A percentile compares a stretch with the other conserved stretches of the same genome.
Conservation (phyloP, 106 monocot genomes). For the Apostasia shenzhenica region DNA sequence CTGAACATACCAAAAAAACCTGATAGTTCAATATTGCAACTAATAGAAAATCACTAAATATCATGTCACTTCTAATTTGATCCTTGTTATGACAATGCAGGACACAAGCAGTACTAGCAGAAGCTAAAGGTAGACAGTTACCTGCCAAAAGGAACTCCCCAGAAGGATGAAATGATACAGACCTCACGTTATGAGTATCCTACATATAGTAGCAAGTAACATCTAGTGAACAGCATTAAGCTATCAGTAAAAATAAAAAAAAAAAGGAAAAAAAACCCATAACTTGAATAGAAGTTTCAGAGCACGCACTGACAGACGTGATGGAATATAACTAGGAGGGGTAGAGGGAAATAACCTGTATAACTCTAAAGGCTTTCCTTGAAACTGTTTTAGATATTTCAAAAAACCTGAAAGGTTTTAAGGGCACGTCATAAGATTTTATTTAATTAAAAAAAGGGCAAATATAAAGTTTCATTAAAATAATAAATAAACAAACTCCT, state of each 20-base stretch:
- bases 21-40: no score
- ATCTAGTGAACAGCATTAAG: not conserved
- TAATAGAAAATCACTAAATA: no score
- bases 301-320: not conserved
- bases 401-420: constrained; percentile 65
- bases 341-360: constrained; percentile 55
- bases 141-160: constrained; percentile 90
- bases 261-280: not conserved
- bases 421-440: not conserved
- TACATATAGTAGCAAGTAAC: constrained; percentile 9
- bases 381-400: constrained; percentile 85
- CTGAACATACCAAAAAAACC: no score
- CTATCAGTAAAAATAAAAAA: not conserved
- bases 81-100: no score
- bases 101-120: no score
- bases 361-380: constrained; percentile 92
- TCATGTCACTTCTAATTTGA: no score
- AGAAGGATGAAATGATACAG: constrained; percentile 97
- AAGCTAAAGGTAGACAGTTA: constrained; percentile 12
- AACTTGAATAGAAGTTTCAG: not conserved
- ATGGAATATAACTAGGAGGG: not conserved
- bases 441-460: not conserved
- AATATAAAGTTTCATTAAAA: not conserved
- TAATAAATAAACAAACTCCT: not conserved
- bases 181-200: constrained; percentile 98